Evolutionary conservation across 805 yeast genomes (phyloP).

Genomic region (Spathaspora gorwiae): DNA sequence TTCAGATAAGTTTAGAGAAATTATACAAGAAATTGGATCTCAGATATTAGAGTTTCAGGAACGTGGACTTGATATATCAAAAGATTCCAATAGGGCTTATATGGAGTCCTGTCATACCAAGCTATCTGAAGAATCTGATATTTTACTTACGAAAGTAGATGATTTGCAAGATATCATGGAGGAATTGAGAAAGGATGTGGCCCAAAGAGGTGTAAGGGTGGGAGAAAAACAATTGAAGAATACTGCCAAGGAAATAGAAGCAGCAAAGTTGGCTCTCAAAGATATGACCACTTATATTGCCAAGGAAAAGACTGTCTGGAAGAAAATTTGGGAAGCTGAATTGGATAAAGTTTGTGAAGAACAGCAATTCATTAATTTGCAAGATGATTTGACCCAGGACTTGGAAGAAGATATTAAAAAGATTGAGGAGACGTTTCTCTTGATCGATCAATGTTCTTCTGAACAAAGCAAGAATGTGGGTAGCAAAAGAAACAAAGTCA

Average conservation of each 20-base stretch:
- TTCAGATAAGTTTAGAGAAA: slow-evolving; percentile 35
- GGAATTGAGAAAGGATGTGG: slow-evolving; percentile 83
- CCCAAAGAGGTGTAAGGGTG: slow-evolving; percentile 83
- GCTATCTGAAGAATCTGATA: slow-evolving; percentile 74
- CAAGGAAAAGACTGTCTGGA: slow-evolving; percentile 80
- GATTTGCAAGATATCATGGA: slow-evolving; percentile 91
- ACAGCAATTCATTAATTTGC: slow-evolving; percentile 85
- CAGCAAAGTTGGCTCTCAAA: slow-evolving; percentile 50
- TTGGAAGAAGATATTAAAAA: slow-evolving; percentile 74
- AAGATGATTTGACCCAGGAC: slow-evolving; percentile 79
- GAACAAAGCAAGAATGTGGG: slow-evolving; percentile 66
- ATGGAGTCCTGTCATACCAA: slow-evolving; percentile 73
- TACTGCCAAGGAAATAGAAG: slow-evolving; percentile 59
- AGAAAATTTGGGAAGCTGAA: slow-evolving; percentile 86
- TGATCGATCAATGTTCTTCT: slow-evolving; percentile 75
- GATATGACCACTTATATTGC: slow-evolving; percentile 57
- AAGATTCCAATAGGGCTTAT: slow-evolving; percentile 46
- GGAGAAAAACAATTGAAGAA: slow-evolving; percentile 64
- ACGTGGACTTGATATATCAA: slow-evolving; percentile 34
- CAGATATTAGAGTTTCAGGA: slow-evolving; percentile 52
- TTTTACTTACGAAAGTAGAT: slow-evolving; percentile 72
- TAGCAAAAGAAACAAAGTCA: slow-evolving; percentile 32
- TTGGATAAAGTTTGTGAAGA: slow-evolving; percentile 88
- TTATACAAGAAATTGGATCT: slow-evolving; percentile 40
- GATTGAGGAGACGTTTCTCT: slow-evolving; percentile 74